Evolutionary conservation across 1,139 yeast genomes (phyloP).

Genomic region (Diutina siamensis): DNA sequence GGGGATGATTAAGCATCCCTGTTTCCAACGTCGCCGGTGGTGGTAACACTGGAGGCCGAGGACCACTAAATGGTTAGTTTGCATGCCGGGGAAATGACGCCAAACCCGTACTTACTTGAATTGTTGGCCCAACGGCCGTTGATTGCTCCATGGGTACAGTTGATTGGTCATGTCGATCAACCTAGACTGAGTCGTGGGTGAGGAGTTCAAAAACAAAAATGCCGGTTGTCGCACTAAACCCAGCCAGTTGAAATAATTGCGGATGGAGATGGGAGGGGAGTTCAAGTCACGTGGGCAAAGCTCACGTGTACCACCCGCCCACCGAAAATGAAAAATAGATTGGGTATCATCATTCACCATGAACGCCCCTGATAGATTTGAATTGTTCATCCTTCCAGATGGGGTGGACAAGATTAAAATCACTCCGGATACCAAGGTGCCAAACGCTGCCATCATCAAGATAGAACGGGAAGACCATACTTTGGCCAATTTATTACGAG

Average conservation of each 20-base stretch:
- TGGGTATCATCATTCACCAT: constrained; percentile 26
- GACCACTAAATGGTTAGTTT: neutral
- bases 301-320: too few relatives aligned
- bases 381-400: constrained; percentile 90
- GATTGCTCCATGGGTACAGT: constrained; percentile 35
- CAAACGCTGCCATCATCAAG: constrained; percentile 85
- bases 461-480: constrained; percentile 98
- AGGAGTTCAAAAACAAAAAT: neutral
- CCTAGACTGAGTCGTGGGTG: neutral
- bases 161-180: constrained; percentile 24
- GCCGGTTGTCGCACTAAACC: neutral
- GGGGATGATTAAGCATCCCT: constrained; percentile 4
- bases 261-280: neutral
- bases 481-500: constrained; percentile 76
- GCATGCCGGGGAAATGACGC: neutral
- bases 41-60: constrained; percentile 38
- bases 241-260: neutral
- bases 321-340: too few relatives aligned
- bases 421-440: constrained; percentile 89
- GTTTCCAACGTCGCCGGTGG: constrained; percentile 45
- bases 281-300: too few relatives aligned
- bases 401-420: constrained; percentile 84
- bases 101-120: constrained; percentile 27
- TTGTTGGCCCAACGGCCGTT: constrained; percentile 34
- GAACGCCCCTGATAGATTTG: constrained; percentile 99